Conservation (phyloP, 2,329 filamentous ascomycete genomes). For the Fusarium transvaalense region DNA sequence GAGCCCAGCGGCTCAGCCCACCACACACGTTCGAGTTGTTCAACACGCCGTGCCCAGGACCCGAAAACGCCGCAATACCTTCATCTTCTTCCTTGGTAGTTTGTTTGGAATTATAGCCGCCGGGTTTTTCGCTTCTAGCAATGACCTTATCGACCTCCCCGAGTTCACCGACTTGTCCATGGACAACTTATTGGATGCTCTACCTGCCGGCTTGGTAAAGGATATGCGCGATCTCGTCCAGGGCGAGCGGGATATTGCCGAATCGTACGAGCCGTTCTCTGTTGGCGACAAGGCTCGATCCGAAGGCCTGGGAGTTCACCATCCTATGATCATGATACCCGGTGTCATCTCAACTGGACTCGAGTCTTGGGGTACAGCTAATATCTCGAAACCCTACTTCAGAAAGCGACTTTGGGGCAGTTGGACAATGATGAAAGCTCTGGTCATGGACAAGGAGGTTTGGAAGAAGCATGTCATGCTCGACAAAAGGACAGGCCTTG, state of each 20-base stretch:
- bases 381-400: slow-evolving; percentile 89
- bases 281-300: slow-evolving; percentile 85
- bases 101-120: slow-evolving; percentile 91
- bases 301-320: slow-evolving; percentile 83
- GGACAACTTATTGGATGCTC: slow-evolving; percentile 86
- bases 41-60: slow-evolving; percentile 60
- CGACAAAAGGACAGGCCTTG: slow-evolving; percentile 89
- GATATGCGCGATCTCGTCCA: slow-evolving; percentile 90
- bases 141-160: slow-evolving; percentile 87
- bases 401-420: slow-evolving; percentile 95
- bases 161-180: slow-evolving; percentile 80
- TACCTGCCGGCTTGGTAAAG: slow-evolving; percentile 86
- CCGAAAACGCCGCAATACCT: slow-evolving; percentile 79
- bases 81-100: slow-evolving; percentile 89
- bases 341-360: slow-evolving; percentile 97
- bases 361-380: slow-evolving; percentile 95
- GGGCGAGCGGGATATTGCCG: slow-evolving; percentile 83
- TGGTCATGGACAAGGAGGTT: slow-evolving; percentile 90
- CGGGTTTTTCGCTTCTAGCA: slow-evolving; percentile 88
- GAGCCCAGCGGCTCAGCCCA: slow-evolving; percentile 44
- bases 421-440: slow-evolving; percentile 98
- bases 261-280: slow-evolving; percentile 93
- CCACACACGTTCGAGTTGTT: slow-evolving; percentile 58
- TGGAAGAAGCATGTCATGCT: slow-evolving; percentile 99
- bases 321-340: slow-evolving; percentile 96